Conservation (phyloP, 805 yeast genomes). For the Nakazawaea molendinolei region DNA sequence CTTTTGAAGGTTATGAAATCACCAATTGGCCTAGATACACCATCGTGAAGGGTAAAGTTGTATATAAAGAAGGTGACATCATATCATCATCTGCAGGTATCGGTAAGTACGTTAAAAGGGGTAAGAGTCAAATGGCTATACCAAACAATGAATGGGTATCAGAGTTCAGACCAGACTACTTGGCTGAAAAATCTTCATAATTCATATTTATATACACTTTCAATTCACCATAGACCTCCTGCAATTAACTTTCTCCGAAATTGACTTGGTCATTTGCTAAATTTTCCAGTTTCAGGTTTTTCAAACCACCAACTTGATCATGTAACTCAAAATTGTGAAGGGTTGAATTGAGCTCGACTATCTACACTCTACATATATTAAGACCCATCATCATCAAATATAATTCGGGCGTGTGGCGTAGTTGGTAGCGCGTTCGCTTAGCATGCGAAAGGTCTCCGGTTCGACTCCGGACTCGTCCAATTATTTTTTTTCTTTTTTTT, state of each 20-base stretch:
- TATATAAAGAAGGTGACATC: constrained; percentile 12
- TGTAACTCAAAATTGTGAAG: too few species aligned
- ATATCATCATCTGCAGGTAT: constrained; percentile 4
- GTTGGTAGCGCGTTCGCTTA: constrained; percentile 80
- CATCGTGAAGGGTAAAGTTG: constrained; percentile 15
- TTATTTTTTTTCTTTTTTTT: constrained; percentile 19
- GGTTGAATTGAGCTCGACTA: too few species aligned
- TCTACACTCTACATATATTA: too few species aligned
- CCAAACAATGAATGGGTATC: constrained; percentile 12
- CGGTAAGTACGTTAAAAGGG: constrained; percentile 9
- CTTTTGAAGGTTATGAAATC: constrained; percentile 15
- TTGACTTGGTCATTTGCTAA: too few species aligned
- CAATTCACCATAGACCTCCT: too few species aligned
- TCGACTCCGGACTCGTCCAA: constrained; percentile 74
- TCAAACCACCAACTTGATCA: too few species aligned
- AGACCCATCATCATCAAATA: too few species aligned
- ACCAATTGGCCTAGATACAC: constrained; percentile 18
- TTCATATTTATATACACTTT: too few species aligned
- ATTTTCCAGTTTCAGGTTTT: too few species aligned
- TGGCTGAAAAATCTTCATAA: too few species aligned
- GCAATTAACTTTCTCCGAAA: too few species aligned
- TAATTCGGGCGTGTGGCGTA: constrained; percentile 66
- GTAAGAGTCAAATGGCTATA: constrained; percentile 8
- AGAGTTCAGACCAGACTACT: constrained; percentile 11
- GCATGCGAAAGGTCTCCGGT: constrained; percentile 78